phyloP scores from a whole-genome alignment of 352 stramenopile genomes.

The Poterioochromonas sp. region DNA sequence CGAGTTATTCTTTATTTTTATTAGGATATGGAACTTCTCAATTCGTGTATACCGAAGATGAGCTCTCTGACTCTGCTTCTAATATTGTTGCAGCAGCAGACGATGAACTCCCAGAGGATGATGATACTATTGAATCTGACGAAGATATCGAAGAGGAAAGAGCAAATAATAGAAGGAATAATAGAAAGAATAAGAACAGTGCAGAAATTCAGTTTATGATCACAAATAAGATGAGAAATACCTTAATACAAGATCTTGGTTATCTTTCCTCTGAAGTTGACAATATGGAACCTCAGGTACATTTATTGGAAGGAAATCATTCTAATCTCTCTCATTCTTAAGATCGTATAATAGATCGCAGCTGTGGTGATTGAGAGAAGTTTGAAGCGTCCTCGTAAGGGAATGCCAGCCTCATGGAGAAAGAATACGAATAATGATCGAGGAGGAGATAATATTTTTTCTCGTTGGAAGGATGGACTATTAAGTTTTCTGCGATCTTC shows the following conservation, averaged over 20 bases:
- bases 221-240: slow-evolving; percentile 5
- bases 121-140: background rate
- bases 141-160: background rate
- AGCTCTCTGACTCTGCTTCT: background rate
- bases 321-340: background rate
- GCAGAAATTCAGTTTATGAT: background rate
- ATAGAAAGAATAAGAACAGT: background rate
- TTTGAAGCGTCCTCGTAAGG: background rate
- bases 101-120: background rate
- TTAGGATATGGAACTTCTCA: no score
- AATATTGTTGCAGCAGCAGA: background rate
- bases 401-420: slow-evolving; percentile 1
- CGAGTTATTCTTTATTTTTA: no score
- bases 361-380: slow-evolving; percentile 4
- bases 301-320: background rate
- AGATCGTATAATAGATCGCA: slow-evolving; percentile 14
- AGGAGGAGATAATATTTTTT: background rate
- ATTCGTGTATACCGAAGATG: background rate
- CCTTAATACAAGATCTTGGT: background rate
- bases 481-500: background rate
- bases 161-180: no score
- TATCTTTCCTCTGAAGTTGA: slow-evolving; percentile 7
- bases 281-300: slow-evolving; percentile 20
- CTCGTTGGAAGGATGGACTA: background rate
- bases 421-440: background rate